These are phyloP conservation scores for Salix caprea DNA, from an alignment of 345 rosid genomes.

Conservation along the genomic window DNA sequence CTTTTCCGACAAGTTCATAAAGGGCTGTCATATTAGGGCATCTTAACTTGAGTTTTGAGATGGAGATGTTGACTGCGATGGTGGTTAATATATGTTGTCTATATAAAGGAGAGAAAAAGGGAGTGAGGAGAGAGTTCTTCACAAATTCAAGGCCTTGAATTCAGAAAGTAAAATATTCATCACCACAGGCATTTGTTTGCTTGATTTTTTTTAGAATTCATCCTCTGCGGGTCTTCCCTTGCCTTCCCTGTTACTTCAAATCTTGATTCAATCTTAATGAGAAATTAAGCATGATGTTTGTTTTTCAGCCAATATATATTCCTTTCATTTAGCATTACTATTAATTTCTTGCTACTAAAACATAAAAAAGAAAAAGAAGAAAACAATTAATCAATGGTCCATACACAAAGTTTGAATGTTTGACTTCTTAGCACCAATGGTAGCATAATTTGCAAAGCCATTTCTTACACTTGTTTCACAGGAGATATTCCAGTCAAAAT, in stretches of 20 bases:
- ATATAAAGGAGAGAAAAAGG: conserved; percentile 12
- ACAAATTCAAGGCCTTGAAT: conserved; percentile 20
- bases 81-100: conserved; percentile 21
- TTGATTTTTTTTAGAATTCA: background rate
- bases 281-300: background rate
- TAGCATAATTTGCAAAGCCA: too few species aligned
- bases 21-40: conserved; percentile 67
- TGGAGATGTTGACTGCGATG: background rate
- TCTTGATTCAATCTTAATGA: background rate
- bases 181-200: conserved; percentile 7
- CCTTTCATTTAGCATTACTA: background rate
- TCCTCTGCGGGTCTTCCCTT: background rate
- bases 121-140: conserved; percentile 27
- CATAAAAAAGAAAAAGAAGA: too few species aligned
- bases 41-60: conserved; percentile 34
- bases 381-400: too few species aligned
- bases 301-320: background rate
- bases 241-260: background rate
- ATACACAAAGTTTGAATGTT: too few species aligned
- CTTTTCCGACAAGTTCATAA: conserved; percentile 86
- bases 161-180: conserved; percentile 18
- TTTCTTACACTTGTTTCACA: too few species aligned
- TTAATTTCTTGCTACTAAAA: background rate
- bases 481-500: too few species aligned
- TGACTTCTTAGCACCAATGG: too few species aligned